Conservation (phyloP, 73 alveolate genomes). For the Urostyla sp. region DNA sequence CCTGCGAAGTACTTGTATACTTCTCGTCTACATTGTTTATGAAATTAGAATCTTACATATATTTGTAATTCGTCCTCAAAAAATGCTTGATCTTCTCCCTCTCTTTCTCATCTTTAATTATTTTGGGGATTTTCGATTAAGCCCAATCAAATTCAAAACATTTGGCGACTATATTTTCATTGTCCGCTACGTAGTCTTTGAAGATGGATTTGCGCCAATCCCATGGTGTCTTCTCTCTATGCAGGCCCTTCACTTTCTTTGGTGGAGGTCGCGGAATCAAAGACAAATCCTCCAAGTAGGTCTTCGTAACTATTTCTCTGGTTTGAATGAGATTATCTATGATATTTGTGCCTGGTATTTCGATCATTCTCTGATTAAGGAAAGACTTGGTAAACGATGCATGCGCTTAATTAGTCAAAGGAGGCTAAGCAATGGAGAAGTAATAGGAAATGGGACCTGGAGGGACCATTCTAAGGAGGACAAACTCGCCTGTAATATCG, state of each 20-base stretch:
- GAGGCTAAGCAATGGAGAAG: conserved; percentile 41
- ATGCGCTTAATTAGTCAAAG: not conserved
- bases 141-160: conserved; percentile 95
- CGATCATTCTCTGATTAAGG: conserved; percentile 14
- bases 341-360: conserved; percentile 51
- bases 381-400: not conserved
- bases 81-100: conserved; percentile 51
- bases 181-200: conserved; percentile 72
- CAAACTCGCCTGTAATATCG: conserved; percentile 44
- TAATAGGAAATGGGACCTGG: conserved; percentile 59
- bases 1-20: conserved; percentile 63
- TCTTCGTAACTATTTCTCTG: conserved; percentile 29
- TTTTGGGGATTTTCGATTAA: conserved; percentile 69
- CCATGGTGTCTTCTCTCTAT: conserved; percentile 67
- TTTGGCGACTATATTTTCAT: conserved; percentile 65
- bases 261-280: conserved; percentile 71
- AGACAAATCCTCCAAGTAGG: conserved; percentile 2
- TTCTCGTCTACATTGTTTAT: conserved; percentile 22
- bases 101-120: conserved; percentile 75
- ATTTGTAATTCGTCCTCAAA: conserved; percentile 61
- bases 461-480: conserved; percentile 67
- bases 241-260: conserved; percentile 4
- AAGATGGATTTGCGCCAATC: conserved; percentile 73
- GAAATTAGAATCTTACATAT: conserved; percentile 59
- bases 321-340: conserved; percentile 22